Percentiles rank a stretch among this genome's conserved stretches.
phyloP scores from a whole-genome alignment of 352 stramenopile species.

The Phytopythium boreale region DNA sequence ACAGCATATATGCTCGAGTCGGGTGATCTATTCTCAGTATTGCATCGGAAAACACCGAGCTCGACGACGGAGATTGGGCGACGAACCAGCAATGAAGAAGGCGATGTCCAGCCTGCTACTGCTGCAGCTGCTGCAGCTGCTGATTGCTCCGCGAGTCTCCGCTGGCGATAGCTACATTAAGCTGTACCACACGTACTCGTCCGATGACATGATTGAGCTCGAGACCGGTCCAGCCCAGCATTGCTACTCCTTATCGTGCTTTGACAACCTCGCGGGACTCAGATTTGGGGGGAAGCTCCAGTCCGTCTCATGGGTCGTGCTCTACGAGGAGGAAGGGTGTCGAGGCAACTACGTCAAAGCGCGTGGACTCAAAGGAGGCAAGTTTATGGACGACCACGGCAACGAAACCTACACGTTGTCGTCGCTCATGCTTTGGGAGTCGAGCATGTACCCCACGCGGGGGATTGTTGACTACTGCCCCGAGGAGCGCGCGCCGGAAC shows the following conservation, averaged over 20 bases:
- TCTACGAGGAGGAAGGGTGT: neutral
- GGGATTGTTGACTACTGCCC: slow-evolving; percentile 8
- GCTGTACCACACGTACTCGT: neutral
- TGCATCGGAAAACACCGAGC: no score
- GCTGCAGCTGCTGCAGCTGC: neutral
- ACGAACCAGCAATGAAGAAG: no score
- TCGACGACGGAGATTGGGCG: no score
- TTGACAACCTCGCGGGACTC: neutral
- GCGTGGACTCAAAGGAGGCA: neutral
- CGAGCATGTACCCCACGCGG: slow-evolving; percentile 12
- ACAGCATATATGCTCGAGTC: no score
- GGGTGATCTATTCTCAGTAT: no score
- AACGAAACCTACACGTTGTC: slow-evolving; percentile 2
- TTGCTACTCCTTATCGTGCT: slow-evolving; percentile 1
- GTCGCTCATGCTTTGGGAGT: slow-evolving; percentile 21
- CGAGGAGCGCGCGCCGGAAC: no score
- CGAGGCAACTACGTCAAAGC: neutral
- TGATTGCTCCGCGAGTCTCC: neutral
- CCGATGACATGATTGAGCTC: neutral
- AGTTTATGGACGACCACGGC: neutral
- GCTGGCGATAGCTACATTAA: neutral
- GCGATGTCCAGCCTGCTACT: no score
- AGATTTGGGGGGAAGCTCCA: neutral
- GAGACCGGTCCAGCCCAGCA: slow-evolving; percentile 1
- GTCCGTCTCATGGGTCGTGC: neutral